These are phyloP conservation scores for Nemania abortiva DNA, from an alignment of 2,329 filamentous ascomycete genomes.

Conservation along the genomic window DNA sequence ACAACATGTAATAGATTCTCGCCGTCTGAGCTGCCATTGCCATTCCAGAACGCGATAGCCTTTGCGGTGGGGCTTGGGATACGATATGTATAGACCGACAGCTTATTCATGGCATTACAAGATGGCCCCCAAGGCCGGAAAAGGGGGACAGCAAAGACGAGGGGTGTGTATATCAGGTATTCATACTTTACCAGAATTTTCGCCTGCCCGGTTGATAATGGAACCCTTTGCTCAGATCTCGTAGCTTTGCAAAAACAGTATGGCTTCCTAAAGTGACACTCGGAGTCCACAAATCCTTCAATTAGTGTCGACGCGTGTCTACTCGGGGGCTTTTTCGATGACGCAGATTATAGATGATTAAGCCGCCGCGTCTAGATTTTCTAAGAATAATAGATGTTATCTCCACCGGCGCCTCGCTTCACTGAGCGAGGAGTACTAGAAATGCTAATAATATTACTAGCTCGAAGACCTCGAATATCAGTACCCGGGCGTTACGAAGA, in stretches of 20 bases:
- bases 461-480: constrained; percentile 26
- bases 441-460: constrained; percentile 21
- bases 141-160: constrained; percentile 17
- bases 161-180: constrained; percentile 18
- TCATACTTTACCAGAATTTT: constrained; percentile 23
- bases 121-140: constrained; percentile 26
- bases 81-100: constrained; percentile 29
- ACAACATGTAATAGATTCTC: constrained; percentile 19
- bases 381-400: constrained; percentile 22
- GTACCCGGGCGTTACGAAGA: constrained; percentile 19
- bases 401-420: constrained; percentile 22
- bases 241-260: constrained; percentile 4
- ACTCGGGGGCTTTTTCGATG: constrained; percentile 12
- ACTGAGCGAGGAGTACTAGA: constrained; percentile 25
- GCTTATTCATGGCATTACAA: constrained; percentile 27
- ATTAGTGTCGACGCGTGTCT: constrained; percentile 15
- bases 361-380: constrained; percentile 24
- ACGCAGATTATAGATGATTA: constrained; percentile 18
- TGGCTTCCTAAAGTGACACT: background rate
- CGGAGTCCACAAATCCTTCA: background rate
- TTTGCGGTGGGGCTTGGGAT: constrained; percentile 14
- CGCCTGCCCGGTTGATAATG: constrained; percentile 9
- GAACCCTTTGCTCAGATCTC: constrained; percentile 14
- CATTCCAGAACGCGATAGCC: constrained; percentile 19
- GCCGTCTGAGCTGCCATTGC: constrained; percentile 11